Evolutionary conservation across 2,329 filamentous ascomycete genomes (phyloP), one percentile per base, ranked within the genome.

Genomic region (Fusarium sp.): DNA sequence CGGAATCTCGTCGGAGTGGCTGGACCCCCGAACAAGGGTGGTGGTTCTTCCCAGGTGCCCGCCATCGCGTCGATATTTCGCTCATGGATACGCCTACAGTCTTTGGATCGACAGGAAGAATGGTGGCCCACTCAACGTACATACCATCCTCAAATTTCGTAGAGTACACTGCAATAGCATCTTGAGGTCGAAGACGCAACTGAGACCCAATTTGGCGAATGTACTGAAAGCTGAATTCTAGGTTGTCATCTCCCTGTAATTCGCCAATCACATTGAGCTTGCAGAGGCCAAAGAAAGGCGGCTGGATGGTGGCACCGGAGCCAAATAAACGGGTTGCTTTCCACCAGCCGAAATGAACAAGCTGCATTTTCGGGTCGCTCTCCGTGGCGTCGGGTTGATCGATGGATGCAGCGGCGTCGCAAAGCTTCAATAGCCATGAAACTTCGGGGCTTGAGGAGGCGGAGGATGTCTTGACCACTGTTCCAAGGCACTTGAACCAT

Each of bases 241-340:
- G 37, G 11, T 52, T 23, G 28, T 52, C 34, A 13, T 59, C 56
- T 52, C 36, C 43, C 16, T 36, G 43, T 27, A 59, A n/a, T 23
- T 39, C 46, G 28, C 56, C 31, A 3, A 59, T 50, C 28, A 43
- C 36, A 15, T 30, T 40, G 11, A 48, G 36, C 27, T 44, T 59
- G 56, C 56, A 59, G 3, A 59, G 39, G 7, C 56, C 56, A 52
- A 59, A 59, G 39, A 52, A 59, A 11, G 44, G 55, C 16, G 46
- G 41, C 34, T 59, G 44, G 16, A 59, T 59, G 43, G 10, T 34
- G 28, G 43, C 36, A 36, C 23, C 16, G 4, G 23, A 36, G 5
- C 56, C 56, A 36, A 59, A 59, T 4, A 59, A 48, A 27, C 47
- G 46, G n/a, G 56, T 59, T 34, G 18, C 56, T 12, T 48, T 47